Evolutionary conservation across 768 basidiomycete genomes (phyloP).

Genomic region (Roridomyces roridus): DNA sequence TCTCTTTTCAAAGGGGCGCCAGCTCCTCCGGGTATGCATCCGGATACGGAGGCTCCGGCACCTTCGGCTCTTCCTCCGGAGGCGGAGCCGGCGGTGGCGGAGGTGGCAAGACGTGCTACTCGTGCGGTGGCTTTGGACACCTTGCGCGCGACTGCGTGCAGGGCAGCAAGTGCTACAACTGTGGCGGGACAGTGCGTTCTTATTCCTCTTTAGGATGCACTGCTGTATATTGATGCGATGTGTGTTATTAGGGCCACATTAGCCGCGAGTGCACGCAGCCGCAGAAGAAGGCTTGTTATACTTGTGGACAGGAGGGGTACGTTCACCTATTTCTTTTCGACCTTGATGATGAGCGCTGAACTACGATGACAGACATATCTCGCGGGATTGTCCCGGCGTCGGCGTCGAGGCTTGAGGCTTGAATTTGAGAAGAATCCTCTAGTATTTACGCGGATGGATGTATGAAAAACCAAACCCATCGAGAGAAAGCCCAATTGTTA

Average conservation of each 20-base stretch:
- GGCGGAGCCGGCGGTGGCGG: constrained; percentile 14
- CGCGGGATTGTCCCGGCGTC: constrained; percentile 77
- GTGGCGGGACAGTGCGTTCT: constrained; percentile 68
- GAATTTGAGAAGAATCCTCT: too few species aligned
- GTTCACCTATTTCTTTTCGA: constrained; percentile 32
- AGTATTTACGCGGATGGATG: too few species aligned
- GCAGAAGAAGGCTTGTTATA: constrained; percentile 85
- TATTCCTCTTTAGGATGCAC: too few species aligned
- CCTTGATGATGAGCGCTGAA: too few species aligned
- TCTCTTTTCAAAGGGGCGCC: constrained; percentile 36
- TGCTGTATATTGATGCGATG: too few species aligned
- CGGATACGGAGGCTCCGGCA: constrained; percentile 39
- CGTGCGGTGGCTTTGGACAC: constrained; percentile 89
- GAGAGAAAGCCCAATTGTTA: too few species aligned
- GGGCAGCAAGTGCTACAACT: constrained; percentile 88
- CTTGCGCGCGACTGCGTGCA: constrained; percentile 86
- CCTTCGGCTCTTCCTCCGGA: constrained; percentile 13
- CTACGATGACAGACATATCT: constrained; percentile 85
- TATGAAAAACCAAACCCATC: too few species aligned
- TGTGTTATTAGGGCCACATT: constrained; percentile 92
- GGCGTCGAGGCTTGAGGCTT: background rate
- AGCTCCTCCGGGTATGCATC: constrained; percentile 35
- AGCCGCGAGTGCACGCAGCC: constrained; percentile 85
- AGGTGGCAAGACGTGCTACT: constrained; percentile 56
- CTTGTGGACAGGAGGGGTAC: constrained; percentile 80